These are phyloP conservation scores for Saxophila tyrrhenica DNA, from an alignment of 495 filamentous ascomycete genomes.

Conservation along the genomic window DNA sequence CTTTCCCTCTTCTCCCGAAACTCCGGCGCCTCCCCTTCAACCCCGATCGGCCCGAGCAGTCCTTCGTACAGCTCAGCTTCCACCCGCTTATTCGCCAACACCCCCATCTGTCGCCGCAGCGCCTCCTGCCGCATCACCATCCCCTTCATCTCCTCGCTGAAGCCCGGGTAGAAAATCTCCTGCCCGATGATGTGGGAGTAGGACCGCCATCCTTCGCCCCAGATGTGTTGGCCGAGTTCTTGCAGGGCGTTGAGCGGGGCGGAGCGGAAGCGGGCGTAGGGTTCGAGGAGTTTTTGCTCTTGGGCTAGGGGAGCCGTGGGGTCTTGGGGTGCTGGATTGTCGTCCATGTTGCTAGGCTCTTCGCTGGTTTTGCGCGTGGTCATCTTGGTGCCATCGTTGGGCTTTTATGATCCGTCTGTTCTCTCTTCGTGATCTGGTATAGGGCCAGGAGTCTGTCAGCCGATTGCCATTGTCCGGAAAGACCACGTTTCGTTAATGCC, in stretches of 20 bases:
- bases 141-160: constrained; percentile 76
- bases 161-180: constrained; percentile 85
- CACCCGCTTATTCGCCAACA: constrained; percentile 65
- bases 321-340: neutral
- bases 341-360: neutral
- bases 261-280: constrained; percentile 70
- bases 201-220: constrained; percentile 82
- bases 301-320: too few species aligned
- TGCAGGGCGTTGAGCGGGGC: constrained; percentile 72
- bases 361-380: neutral
- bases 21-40: constrained; percentile 13
- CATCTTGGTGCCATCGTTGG: neutral
- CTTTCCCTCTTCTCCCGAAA: constrained; percentile 4
- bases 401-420: too few species aligned
- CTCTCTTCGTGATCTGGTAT: too few species aligned
- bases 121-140: constrained; percentile 62
- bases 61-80: constrained; percentile 66
- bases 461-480: too few species aligned
- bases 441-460: too few species aligned
- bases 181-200: constrained; percentile 87
- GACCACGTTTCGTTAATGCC: too few species aligned
- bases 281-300: constrained; percentile 65
- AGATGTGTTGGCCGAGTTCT: constrained; percentile 82
- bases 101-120: constrained; percentile 58
- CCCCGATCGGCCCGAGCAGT: constrained; percentile 39